phyloP scores from a whole-genome alignment of 306 rosid genomes.

The Dryas drummondii region DNA sequence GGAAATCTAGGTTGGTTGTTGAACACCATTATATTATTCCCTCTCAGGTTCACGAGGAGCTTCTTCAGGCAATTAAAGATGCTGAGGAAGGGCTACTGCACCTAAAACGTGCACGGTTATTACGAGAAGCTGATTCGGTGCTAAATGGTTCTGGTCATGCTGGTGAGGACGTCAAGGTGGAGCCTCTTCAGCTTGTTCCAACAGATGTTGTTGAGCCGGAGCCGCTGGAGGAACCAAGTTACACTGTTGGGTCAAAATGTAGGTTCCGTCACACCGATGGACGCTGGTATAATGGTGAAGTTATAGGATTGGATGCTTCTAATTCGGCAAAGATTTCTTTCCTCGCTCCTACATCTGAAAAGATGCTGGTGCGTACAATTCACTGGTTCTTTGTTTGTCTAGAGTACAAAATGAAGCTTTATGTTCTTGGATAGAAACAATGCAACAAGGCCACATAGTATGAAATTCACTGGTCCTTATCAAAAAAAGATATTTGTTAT shows the following conservation, averaged over 20 bases:
- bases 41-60: constrained; percentile 52
- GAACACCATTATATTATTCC: not conserved
- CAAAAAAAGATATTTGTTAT: not conserved
- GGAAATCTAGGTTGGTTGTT: not conserved
- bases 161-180: constrained; percentile 52
- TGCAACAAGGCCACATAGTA: not conserved
- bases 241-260: constrained; percentile 78
- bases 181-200: constrained; percentile 39
- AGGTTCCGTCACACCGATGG: constrained; percentile 88
- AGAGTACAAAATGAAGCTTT: too few species aligned
- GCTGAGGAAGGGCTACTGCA: constrained; percentile 89
- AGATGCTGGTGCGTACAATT: constrained; percentile 66
- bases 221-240: constrained; percentile 45
- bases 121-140: constrained; percentile 67
- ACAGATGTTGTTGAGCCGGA: constrained; percentile 52
- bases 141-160: constrained; percentile 36
- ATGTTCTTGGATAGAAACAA: not conserved
- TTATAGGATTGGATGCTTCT: constrained; percentile 55
- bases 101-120: constrained; percentile 73
- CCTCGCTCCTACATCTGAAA: constrained; percentile 85
- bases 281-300: constrained; percentile 82
- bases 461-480: too few species aligned
- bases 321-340: constrained; percentile 67
- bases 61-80: constrained; percentile 80
- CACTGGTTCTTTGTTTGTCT: not conserved